Base-by-base conservation (phyloP, 2,329 filamentous ascomycete species). In the Diaporthe citriasiana region DNA sequence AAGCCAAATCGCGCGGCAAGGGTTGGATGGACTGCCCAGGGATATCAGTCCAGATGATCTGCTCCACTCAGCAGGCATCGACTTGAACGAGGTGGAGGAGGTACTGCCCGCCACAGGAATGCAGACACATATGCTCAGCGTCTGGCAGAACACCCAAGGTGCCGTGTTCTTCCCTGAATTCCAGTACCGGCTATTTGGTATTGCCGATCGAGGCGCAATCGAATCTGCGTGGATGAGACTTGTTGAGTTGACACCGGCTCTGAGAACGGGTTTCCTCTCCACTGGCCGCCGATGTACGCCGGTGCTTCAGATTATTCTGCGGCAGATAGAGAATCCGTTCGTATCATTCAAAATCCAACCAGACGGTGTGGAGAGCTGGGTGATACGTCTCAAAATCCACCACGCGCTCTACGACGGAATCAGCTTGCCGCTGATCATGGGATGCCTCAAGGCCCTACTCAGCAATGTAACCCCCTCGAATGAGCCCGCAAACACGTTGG, bases 331-430 rank as follows among this genome's bases (percentile, higher is more conserved):
- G 4, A 75, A 40, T 25, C 73, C 73, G 27, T 77, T 83, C 56
- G 76, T 80, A 3, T 73, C 76, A 6, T 63, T 84, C 3, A 51
- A 65, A 0, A 74, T 80, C 0, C 53, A 76, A 3, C 73, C 76
- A 1, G 70, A 76, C 4, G 72, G 76, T 0, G 51, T 76, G 0
- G 76, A 77, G 0, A 74, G 76, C 4, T 83, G 81, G 78, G 53
- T 76, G 0, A 71, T 91, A 5, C 83, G 88, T 2, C 85, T 95
- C 7, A 86, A 86, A 35, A 92, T 98, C 6, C 95, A 98, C 76
- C 95, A 98, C 81, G 93, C 94, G 0, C 86, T 98, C 0, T 98
- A 98, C 79, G 96, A 98, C 81, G 95, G 92, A 8, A 87, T 97
- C 74, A 97, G 94, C 78, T 85, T 98, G 6, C 89, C 92, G 0